Base-by-base conservation (phyloP, 2,329 filamentous ascomycete genomes). In the Botrytis sinoallii region DNA sequence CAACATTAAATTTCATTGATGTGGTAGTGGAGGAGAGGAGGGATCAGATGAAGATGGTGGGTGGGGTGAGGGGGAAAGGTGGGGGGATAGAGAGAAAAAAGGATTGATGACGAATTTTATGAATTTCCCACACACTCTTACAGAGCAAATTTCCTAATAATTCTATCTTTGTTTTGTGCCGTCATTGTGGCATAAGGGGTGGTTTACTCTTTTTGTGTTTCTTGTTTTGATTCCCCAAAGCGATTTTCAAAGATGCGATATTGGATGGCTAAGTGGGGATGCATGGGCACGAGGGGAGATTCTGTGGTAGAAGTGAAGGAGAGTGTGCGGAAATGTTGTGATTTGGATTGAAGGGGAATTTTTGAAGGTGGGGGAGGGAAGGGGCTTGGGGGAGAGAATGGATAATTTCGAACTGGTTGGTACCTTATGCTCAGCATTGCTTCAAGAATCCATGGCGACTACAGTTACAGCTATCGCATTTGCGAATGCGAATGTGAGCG, bases 61-160 rank as follows among this genome's bases (percentile, higher is more conserved):
- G 42, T 44, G 44, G 55, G 68, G 25, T 10, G 29, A 42, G 16
- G 32, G 32, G 35, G n/a, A 4, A 12, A 9, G n/a, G 9, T 5
- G 22, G 48, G 18, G 67, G 29, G 18, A 22, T 29, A n/a, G 46
- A 22, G 48, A 25, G 60, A 40, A n/a, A 25, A 57, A 40, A 66
- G 46, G 38, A 72, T 72, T 29, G 59, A 71, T 64, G 61, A 71
- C 44, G 59, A 66, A 71, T 64, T 71, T 71, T 64, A 71, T 64
- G 69, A 70, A 40, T 71, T 71, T 57, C 10, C 35, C 29, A 57
- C 46, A 42, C n/a, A 20, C 46, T 68, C 65, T 40, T 9, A 55
- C 25, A 10, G 65, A 68, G 48, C 38, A 55, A 59, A n/a, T 70
- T 48, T 44, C 55, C 55, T 70, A 59, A 63, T 70, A 44, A 44